Conservation (phyloP, 768 basidiomycete genomes). For the Agaricus blazei region DNA sequence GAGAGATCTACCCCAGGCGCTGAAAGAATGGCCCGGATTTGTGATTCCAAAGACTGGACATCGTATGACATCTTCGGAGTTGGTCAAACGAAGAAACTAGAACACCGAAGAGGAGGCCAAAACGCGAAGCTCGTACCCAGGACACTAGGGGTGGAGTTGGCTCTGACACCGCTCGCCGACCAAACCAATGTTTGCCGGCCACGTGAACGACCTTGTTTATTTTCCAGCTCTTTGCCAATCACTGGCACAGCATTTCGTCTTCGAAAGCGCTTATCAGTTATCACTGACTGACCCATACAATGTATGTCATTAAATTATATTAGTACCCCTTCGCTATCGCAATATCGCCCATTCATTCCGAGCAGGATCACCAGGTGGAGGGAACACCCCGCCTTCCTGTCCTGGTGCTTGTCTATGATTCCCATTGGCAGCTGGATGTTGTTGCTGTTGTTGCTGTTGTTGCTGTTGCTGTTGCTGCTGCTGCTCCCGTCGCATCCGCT, state of each 20-base stretch:
- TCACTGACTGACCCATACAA: neutral
- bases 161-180: neutral
- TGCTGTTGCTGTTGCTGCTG: slow-evolving; percentile 38
- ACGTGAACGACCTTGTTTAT: slow-evolving; percentile 13
- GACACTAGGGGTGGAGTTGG: neutral
- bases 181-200: neutral
- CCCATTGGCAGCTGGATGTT: slow-evolving; percentile 20
- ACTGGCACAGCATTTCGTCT: neutral
- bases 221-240: slow-evolving; percentile 2
- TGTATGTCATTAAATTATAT: slow-evolving; percentile 11
- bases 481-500: slow-evolving; percentile 64
- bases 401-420: slow-evolving; percentile 17
- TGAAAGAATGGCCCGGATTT: slow-evolving; percentile 64
- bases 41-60: slow-evolving; percentile 49
- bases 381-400: slow-evolving; percentile 43
- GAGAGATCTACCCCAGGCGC: slow-evolving; percentile 73
- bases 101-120: neutral
- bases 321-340: slow-evolving; percentile 29
- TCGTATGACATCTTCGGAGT: slow-evolving; percentile 43
- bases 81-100: neutral
- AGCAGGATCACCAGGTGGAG: slow-evolving; percentile 58
- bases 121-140: slow-evolving; percentile 4
- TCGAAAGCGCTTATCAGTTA: neutral
- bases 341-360: slow-evolving; percentile 63
- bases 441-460: slow-evolving; percentile 23